A percentile compares a stretch with the other conserved stretches of the same genome.
These are phyloP conservation scores for Erythrophleum fordii DNA, from an alignment of 306 rosid genomes.

Conservation along the genomic window DNA sequence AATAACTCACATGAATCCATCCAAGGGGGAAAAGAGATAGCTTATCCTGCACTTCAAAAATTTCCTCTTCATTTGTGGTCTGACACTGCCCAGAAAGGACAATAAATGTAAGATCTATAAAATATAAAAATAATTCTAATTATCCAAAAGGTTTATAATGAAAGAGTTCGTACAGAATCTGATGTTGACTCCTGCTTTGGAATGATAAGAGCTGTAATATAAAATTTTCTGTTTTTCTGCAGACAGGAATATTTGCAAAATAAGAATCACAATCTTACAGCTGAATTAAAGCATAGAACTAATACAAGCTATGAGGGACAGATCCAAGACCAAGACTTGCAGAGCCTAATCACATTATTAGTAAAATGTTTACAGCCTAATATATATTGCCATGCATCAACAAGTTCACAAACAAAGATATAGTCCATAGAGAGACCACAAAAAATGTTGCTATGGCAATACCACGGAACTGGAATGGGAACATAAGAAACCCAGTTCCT, in stretches of 20 bases:
- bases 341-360: background rate
- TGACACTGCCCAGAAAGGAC: conserved; percentile 73
- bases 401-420: conserved; percentile 20
- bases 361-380: conserved; percentile 12
- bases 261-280: conserved; percentile 36
- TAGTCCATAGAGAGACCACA: background rate
- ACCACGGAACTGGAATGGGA: background rate
- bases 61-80: conserved; percentile 93
- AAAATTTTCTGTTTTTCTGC: conserved; percentile 94
- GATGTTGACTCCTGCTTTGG: conserved; percentile 97
- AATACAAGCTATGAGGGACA: background rate
- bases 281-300: conserved; percentile 25
- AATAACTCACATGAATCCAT: conserved; percentile 93
- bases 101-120: conserved; percentile 7
- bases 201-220: conserved; percentile 85
- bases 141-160: conserved; percentile 27
- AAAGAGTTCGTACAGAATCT: conserved; percentile 71
- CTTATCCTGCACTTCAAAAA: conserved; percentile 94
- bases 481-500: background rate
- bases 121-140: conserved; percentile 28
- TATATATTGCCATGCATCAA: background rate
- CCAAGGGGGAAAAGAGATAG: conserved; percentile 96
- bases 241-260: conserved; percentile 33
- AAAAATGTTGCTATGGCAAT: conserved; percentile 16
- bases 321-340: conserved; percentile 4